These are phyloP conservation scores for Cyathus pygmaeus DNA, from an alignment of 1,284 basidiomycete species.

Conservation along the genomic window DNA sequence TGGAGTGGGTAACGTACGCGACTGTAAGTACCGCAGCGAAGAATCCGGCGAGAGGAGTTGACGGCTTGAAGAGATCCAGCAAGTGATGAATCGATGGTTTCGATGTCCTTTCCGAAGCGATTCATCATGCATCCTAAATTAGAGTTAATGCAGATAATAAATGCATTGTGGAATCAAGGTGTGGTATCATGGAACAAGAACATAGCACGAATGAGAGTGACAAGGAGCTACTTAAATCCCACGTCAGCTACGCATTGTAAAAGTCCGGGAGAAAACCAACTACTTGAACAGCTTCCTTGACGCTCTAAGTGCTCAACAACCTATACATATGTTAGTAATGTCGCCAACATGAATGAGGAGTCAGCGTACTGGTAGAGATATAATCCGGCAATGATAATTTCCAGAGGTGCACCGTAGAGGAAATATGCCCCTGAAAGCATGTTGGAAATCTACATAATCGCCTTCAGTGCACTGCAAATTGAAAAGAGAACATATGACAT, in stretches of 20 bases:
- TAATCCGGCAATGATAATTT: conserved; percentile 77
- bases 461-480: background rate
- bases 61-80: conserved; percentile 76
- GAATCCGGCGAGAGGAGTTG: conserved; percentile 78
- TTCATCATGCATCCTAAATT: conserved; percentile 67
- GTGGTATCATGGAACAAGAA: conserved; percentile 53
- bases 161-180: background rate
- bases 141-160: too few relatives aligned
- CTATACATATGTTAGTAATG: too few relatives aligned
- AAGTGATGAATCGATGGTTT: conserved; percentile 79
- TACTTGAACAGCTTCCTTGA: conserved; percentile 68
- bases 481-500: background rate
- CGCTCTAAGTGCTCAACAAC: conserved; percentile 68
- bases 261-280: too few relatives aligned
- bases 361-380: conserved; percentile 82
- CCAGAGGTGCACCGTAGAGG: conserved; percentile 81
- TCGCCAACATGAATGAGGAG: background rate
- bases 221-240: conserved; percentile 52
- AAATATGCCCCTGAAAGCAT: conserved; percentile 66
- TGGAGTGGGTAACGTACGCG: conserved; percentile 45
- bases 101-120: conserved; percentile 80
- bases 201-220: conserved; percentile 67
- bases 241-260: too few relatives aligned
- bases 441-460: conserved; percentile 51
- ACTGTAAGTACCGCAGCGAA: conserved; percentile 72